These are phyloP conservation scores for Acanthochlamys bracteata DNA, from an alignment of 106 monocot species.

Conservation along the genomic window DNA sequence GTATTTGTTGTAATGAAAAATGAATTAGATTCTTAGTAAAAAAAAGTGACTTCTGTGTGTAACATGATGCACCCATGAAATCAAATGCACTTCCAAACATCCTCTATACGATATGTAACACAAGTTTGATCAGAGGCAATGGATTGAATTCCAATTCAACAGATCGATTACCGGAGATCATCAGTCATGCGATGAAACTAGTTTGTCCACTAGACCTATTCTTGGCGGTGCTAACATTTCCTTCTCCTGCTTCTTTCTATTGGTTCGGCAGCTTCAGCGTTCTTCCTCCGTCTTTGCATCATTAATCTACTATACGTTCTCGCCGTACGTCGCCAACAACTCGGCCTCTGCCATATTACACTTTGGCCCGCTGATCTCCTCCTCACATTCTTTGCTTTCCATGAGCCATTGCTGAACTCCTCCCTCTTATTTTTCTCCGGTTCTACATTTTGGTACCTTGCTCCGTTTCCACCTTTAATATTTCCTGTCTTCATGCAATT, in stretches of 20 bases:
- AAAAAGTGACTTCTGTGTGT: no score
- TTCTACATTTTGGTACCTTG: neutral
- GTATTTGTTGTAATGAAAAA: no score
- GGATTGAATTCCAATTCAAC: no score
- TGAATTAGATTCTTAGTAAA: no score
- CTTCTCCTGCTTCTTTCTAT: neutral
- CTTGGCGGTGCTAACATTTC: neutral
- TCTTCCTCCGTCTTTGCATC: neutral
- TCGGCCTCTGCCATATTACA: conserved; percentile 16
- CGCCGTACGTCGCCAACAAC: neutral
- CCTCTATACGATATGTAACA: no score
- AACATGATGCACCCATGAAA: no score
- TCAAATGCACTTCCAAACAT: no score
- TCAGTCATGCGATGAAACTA: neutral
- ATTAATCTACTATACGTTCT: neutral
- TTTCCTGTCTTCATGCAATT: conserved; percentile 21
- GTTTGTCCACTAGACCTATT: neutral
- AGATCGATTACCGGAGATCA: neutral
- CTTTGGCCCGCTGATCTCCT: conserved; percentile 36
- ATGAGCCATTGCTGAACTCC: conserved; percentile 26
- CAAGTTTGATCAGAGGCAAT: no score
- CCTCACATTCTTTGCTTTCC: conserved; percentile 27
- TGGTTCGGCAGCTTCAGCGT: neutral
- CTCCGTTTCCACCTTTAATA: neutral
- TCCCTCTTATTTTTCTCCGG: conserved; percentile 22